Percentiles rank a stretch among this genome's conserved stretches.
Evolutionary conservation across 1,284 basidiomycete genomes (phyloP).

Genomic region (Trichosporon asahii): DNA sequence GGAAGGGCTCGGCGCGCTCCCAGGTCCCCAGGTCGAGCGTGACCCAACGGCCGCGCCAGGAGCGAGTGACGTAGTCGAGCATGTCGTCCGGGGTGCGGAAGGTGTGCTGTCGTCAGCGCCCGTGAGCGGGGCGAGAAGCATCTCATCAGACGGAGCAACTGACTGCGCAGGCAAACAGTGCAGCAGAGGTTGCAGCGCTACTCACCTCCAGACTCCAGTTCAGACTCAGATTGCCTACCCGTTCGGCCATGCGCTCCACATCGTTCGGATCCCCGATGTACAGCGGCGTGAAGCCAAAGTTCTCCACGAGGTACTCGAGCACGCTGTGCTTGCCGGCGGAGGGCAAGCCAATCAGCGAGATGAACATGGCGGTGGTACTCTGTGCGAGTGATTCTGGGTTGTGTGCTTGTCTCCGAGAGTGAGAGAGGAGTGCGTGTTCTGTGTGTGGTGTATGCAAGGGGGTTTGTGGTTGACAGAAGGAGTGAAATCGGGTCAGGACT

Average conservation of each 20-base stretch:
- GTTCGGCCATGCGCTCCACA: neutral
- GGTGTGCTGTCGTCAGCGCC: constrained; percentile 11
- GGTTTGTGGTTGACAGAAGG: too few relatives aligned
- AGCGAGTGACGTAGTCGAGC: constrained; percentile 71
- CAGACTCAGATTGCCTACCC: neutral
- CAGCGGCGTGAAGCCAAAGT: constrained; percentile 55
- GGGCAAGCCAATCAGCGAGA: constrained; percentile 81
- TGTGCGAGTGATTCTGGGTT: neutral
- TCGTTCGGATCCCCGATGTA: constrained; percentile 31
- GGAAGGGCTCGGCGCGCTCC: constrained; percentile 64
- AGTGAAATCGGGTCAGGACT: too few relatives aligned
- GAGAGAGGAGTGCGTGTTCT: too few relatives aligned
- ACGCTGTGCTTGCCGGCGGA: constrained; percentile 76
- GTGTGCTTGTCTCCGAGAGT: neutral
- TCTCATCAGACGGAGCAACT: too few relatives aligned
- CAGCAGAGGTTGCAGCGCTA: too few relatives aligned
- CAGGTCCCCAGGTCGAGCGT: constrained; percentile 67
- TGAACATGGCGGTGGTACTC: constrained; percentile 60
- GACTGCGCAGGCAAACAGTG: too few relatives aligned
- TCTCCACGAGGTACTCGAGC: constrained; percentile 64
- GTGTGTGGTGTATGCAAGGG: neutral
- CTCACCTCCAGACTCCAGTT: constrained; percentile 2
- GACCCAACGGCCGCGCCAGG: constrained; percentile 79
- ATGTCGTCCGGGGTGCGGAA: constrained; percentile 62
- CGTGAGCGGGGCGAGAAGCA: neutral